Base-by-base conservation (phyloP, 495 filamentous ascomycete genomes). In the Saxophila tyrrhenica region DNA sequence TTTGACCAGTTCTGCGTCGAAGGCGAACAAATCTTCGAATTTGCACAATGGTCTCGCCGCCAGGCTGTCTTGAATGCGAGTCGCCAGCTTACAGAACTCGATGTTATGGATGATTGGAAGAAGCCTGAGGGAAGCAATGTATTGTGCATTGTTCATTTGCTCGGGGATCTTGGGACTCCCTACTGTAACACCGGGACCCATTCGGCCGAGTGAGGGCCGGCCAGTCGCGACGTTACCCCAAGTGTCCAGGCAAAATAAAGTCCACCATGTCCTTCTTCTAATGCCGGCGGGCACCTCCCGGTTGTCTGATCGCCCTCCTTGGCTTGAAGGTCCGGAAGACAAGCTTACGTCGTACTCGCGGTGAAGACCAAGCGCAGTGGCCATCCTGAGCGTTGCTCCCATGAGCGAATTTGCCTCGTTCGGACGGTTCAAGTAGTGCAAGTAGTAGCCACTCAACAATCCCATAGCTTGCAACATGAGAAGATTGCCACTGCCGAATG, bases 81-180 rank as follows among this genome's bases (percentile, higher is more conserved):
- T 87, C 11, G 81, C 80, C 57, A 90, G 84, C 64, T 87, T 86
- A 71, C 83, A 85, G 69, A 88, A 88, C 45, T 82, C 81, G 59
- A 87, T 82, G 67, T 86, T 86, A 68, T 89, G 84, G 39, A 86
- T 78, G 8, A 88, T 67, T 0, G 85, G 84, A 0, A 89, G 72
- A 54, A 84, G 81, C 50, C 78, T 81, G 0, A 83, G 75, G 57
- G 65, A 62, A 21, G 62, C 64, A 24, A 72, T 75, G 71, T 77
- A 76, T 48, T 70, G 47, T 60, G 54, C 42, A 42, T 51, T 48
- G 51, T 51, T 56, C 47, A 49, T 52, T 8, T 55, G 50, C 54
- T 55, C 39, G 11, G 44, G 55, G 24, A 56, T 46, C 23, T 39
- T 39, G 1, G 84, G 85, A 1, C 76, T 70, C 16, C 78, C 73